A percentile compares a stretch with the other conserved stretches of the same genome.
These are phyloP conservation scores for Sphagnum fallax DNA, from an alignment of 228 moss, liverwort and hornwort species.

Conservation along the genomic window DNA sequence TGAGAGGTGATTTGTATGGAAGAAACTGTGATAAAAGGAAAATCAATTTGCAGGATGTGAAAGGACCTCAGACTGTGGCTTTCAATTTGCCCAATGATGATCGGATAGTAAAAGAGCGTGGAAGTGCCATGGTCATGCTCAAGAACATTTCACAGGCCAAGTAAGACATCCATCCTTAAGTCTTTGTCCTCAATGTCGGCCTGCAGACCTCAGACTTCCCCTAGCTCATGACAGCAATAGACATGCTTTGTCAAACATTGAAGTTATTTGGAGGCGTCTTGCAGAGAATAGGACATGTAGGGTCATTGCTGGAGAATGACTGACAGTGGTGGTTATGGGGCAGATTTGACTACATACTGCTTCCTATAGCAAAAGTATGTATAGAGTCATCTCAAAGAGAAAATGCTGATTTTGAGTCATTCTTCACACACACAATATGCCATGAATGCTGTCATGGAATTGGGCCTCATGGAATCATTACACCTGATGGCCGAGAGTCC, in stretches of 20 bases:
- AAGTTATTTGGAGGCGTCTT: no score
- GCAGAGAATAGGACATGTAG: no score
- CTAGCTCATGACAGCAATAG: no score
- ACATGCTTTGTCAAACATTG: no score
- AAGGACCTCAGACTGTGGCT: constrained; percentile 93
- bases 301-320: constrained; percentile 3
- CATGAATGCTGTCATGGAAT: constrained; percentile 99
- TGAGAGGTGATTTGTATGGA: no score
- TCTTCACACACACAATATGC: constrained; percentile 92
- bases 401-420: constrained; percentile 69
- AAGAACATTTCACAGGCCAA: constrained; percentile 89
- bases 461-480: constrained; percentile 82
- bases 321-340: constrained; percentile 3
- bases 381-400: constrained; percentile 68
- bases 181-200: background rate
- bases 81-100: constrained; percentile 98
- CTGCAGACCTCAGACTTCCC: no score
- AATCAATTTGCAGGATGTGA: constrained; percentile 61
- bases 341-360: constrained; percentile 89
- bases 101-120: constrained; percentile 81
- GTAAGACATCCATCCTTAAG: constrained; percentile 19
- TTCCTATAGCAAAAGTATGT: constrained; percentile 77
- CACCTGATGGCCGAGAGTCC: constrained; percentile 61
- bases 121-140: constrained; percentile 96
- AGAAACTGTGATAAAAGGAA: background rate